phyloP scores from a whole-genome alignment of 1,284 basidiomycete species.

The Serendipita sp. region DNA sequence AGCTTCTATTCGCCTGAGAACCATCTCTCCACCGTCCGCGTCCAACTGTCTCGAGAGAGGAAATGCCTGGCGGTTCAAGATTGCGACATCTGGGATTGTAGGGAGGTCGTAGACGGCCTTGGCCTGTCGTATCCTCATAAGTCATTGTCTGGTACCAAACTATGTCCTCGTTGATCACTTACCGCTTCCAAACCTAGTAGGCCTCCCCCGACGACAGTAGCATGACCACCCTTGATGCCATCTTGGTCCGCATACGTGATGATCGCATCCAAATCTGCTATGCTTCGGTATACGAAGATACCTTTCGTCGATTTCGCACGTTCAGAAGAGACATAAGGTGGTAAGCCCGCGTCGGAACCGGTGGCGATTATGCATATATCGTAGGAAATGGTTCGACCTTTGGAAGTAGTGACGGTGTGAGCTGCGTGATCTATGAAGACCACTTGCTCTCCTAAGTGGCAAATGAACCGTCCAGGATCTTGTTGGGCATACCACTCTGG shows the following conservation, averaged over 20 bases:
- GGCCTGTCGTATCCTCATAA: conserved; percentile 21
- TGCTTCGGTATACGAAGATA: conserved; percentile 61
- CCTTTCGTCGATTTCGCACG: conserved; percentile 31
- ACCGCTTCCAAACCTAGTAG: conserved; percentile 55
- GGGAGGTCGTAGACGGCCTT: conserved; percentile 57
- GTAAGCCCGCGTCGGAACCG: conserved; percentile 55
- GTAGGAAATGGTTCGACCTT: conserved; percentile 37
- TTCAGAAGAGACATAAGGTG: conserved; percentile 39
- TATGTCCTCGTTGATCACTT: neutral
- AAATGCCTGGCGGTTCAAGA: conserved; percentile 47
- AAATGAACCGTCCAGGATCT: conserved; percentile 36
- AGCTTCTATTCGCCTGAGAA: conserved; percentile 48
- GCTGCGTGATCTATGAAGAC: conserved; percentile 30
- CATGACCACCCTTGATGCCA: conserved; percentile 28
- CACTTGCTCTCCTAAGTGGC: conserved; percentile 42
- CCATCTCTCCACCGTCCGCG: conserved; percentile 51
- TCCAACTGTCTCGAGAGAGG: conserved; percentile 62
- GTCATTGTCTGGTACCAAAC: neutral
- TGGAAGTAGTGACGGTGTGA: conserved; percentile 34
- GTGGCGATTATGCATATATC: conserved; percentile 58
- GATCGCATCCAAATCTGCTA: conserved; percentile 49
- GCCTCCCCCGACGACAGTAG: conserved; percentile 57
- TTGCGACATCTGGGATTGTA: conserved; percentile 30
- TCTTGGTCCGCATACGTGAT: conserved; percentile 38
- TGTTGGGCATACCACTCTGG: conserved; percentile 48